Evolutionary conservation across 805 yeast species (phyloP).

Genomic region (Scheffersomyces ergatensis): DNA sequence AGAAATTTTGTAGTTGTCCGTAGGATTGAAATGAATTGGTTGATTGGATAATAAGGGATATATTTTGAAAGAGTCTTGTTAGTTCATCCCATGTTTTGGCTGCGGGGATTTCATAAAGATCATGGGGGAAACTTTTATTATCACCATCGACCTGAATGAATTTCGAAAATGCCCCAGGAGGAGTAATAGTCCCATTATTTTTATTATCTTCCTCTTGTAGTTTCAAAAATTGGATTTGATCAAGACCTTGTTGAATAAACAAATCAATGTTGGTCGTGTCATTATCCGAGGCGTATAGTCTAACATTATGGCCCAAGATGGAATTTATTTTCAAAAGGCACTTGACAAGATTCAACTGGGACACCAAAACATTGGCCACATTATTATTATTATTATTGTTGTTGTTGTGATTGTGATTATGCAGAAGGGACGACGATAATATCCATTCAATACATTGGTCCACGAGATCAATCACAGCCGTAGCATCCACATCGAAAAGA

Average conservation of each 20-base stretch:
- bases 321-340: constrained; percentile 24
- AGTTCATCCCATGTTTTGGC: constrained; percentile 19
- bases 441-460: constrained; percentile 33
- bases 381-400: too few species aligned
- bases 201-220: too few species aligned
- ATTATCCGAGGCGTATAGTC: not conserved
- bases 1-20: constrained; percentile 24
- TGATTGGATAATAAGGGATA: constrained; percentile 15
- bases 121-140: constrained; percentile 38
- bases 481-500: constrained; percentile 19
- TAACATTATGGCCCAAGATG: constrained; percentile 7
- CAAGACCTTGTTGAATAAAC: not conserved
- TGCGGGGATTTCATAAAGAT: constrained; percentile 19
- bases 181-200: constrained; percentile 5
- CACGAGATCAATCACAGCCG: constrained; percentile 25
- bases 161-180: constrained; percentile 28
- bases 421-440: not conserved
- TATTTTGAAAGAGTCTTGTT: constrained; percentile 14
- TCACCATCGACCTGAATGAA: constrained; percentile 34
- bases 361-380: constrained; percentile 1
- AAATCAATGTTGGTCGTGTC: not conserved
- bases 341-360: constrained; percentile 25
- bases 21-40: constrained; percentile 15
- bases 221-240: not conserved
- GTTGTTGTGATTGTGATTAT: too few species aligned